phyloP scores from a whole-genome alignment of 768 basidiomycete species.

The Gautieria morchelliformis region DNA sequence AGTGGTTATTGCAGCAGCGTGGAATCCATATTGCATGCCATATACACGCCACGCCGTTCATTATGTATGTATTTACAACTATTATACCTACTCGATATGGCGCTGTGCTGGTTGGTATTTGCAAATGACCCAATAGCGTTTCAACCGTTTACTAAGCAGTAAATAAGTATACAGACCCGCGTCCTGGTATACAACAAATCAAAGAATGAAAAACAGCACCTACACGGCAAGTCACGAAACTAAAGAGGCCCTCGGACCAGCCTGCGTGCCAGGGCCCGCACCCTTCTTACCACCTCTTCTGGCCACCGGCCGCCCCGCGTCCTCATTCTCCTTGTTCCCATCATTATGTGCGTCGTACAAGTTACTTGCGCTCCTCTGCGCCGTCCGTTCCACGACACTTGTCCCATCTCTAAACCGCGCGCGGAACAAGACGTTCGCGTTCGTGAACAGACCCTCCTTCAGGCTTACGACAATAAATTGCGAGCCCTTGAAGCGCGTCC shows the following conservation, averaged over 20 bases:
- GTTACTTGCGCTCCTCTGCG: conserved; percentile 47
- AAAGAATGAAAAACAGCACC: background rate
- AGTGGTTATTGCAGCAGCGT: no score
- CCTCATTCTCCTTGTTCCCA: conserved; percentile 5
- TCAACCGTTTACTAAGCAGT: no score
- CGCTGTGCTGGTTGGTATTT: no score
- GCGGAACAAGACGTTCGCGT: conserved; percentile 92
- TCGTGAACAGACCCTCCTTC: conserved; percentile 95
- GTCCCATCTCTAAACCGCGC: conserved; percentile 93
- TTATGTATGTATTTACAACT: no score
- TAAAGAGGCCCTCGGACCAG: background rate
- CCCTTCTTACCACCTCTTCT: background rate
- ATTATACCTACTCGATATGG: no score
- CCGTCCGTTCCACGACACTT: conserved; percentile 77
- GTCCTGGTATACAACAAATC: background rate
- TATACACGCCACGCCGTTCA: no score
- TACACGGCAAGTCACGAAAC: background rate
- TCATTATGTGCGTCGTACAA: conserved; percentile 21
- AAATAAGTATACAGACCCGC: no score
- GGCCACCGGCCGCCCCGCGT: background rate
- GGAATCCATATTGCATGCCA: no score
- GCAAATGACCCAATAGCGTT: no score
- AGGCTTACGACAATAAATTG: conserved; percentile 98
- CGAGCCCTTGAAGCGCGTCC: conserved; percentile 91
- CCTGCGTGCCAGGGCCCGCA: background rate